A percentile compares a stretch with the other conserved stretches of the same genome.
phyloP scores from a whole-genome alignment of 345 rosid species.

The Salix caprea region DNA sequence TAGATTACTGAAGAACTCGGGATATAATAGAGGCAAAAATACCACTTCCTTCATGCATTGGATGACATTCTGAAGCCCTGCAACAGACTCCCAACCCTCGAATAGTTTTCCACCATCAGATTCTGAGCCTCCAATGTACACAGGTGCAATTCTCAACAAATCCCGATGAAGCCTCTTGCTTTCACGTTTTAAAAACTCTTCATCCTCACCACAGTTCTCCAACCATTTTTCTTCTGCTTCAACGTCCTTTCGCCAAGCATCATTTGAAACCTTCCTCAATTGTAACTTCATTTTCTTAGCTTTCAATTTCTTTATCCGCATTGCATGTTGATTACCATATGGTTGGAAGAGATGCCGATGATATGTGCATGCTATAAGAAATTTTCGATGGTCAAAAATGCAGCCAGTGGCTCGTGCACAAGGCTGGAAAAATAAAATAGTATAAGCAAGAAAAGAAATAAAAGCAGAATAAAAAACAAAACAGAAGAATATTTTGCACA shows the following conservation, averaged over 20 bases:
- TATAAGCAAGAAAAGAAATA: constrained; percentile 5
- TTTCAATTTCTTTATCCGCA: constrained; percentile 68
- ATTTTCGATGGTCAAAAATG: constrained; percentile 94
- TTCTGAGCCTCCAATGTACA: constrained; percentile 78
- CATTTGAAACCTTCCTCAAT: constrained; percentile 72
- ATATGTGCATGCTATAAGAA: constrained; percentile 97
- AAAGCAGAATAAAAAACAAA: not conserved
- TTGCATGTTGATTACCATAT: constrained; percentile 49
- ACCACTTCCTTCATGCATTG: constrained; percentile 97
- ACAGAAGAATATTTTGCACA: not conserved
- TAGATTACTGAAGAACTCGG: constrained; percentile 83
- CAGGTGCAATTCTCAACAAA: constrained; percentile 90
- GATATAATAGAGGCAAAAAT: constrained; percentile 85
- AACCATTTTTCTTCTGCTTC: constrained; percentile 99
- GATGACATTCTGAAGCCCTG: constrained; percentile 91
- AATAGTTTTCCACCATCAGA: constrained; percentile 49
- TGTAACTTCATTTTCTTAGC: constrained; percentile 75
- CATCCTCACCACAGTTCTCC: constrained; percentile 99
- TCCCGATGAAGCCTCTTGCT: constrained; percentile 92
- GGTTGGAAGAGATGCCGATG: constrained; percentile 88
- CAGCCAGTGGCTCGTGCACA: constrained; percentile 94
- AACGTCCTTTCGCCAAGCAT: constrained; percentile 83
- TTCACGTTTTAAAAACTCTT: constrained; percentile 95
- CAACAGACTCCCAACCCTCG: constrained; percentile 98
- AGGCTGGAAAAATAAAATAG: constrained; percentile 51